These are phyloP conservation scores for Crithidia bombi DNA, from an alignment of 208 protist species.

Conservation along the genomic window DNA sequence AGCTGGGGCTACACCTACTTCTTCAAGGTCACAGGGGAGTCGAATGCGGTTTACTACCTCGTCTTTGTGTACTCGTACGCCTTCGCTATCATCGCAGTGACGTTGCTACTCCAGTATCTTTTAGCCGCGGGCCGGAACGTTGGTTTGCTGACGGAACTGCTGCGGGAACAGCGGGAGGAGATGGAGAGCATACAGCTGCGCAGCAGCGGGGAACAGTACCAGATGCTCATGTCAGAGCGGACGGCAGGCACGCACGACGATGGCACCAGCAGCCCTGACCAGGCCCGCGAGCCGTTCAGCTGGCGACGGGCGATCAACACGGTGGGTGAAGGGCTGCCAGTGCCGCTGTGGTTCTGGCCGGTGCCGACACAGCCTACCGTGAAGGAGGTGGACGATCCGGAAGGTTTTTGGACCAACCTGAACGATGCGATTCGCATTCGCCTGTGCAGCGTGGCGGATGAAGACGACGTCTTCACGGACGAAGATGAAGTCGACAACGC, in stretches of 20 bases:
- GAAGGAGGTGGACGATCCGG: constrained; percentile 39
- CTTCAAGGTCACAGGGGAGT: constrained; percentile 21
- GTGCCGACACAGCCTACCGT: constrained; percentile 32
- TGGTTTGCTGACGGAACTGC: constrained; percentile 28
- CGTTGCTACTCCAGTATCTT: constrained; percentile 24
- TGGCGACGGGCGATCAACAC: constrained; percentile 28
- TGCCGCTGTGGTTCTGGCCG: constrained; percentile 39
- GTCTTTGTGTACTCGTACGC: constrained; percentile 31
- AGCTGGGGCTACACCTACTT: constrained; percentile 33
- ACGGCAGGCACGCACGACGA: constrained; percentile 11
- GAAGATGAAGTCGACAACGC: constrained; percentile 18
- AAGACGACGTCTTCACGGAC: constrained; percentile 37
- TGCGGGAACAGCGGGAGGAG: constrained; percentile 20
- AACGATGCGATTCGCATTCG: constrained; percentile 43
- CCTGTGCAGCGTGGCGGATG: constrained; percentile 48
- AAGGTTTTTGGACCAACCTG: constrained; percentile 47
- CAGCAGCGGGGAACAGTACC: constrained; percentile 33
- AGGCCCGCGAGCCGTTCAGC: constrained; percentile 21
- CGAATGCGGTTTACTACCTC: constrained; percentile 34
- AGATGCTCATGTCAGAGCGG: constrained; percentile 28
- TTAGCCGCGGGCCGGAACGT: constrained; percentile 25
- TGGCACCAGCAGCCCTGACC: constrained; percentile 17
- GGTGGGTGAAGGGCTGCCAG: constrained; percentile 31
- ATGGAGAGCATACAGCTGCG: not conserved
- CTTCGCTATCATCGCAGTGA: constrained; percentile 1